Percentiles rank a stretch among this genome's conserved stretches.
These are phyloP conservation scores for Aquanectria penicillioides DNA, from an alignment of 2,329 filamentous ascomycete genomes.

Conservation along the genomic window DNA sequence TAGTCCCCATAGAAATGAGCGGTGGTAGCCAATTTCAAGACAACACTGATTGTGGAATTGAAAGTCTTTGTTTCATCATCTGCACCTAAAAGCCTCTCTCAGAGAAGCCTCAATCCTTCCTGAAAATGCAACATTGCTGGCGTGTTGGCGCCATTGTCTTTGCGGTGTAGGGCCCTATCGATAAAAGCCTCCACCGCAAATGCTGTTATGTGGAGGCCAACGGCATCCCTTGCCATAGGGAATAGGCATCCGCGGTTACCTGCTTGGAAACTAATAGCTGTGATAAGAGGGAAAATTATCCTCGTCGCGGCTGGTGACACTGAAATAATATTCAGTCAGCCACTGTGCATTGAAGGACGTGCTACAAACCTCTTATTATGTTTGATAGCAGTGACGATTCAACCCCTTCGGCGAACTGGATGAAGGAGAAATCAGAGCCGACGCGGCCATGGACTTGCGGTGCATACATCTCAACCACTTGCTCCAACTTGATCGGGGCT, in stretches of 20 bases:
- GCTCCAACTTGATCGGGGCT: neutral
- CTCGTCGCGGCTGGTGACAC: neutral
- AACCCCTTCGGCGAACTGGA: conserved; percentile 1
- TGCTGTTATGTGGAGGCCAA: conserved; percentile 4
- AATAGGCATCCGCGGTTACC: neutral
- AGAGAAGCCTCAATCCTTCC: conserved; percentile 14
- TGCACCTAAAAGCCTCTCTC: conserved; percentile 2
- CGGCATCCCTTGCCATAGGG: neutral
- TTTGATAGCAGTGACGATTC: neutral
- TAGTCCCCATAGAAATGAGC: conserved; percentile 12
- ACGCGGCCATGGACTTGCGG: neutral
- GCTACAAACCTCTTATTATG: conserved; percentile 9
- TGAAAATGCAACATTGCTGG: conserved; percentile 15
- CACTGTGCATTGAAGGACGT: neutral
- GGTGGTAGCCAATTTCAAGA: conserved; percentile 11
- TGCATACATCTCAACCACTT: conserved; percentile 4
- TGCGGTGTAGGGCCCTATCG: conserved; percentile 3
- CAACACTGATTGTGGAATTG: conserved; percentile 8
- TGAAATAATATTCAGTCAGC: neutral
- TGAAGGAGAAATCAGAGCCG: conserved; percentile 1
- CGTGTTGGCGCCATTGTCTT: neutral
- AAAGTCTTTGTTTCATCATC: conserved; percentile 7
- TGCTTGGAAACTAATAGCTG: conserved; percentile 11
- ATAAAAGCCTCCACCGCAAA: conserved; percentile 14
- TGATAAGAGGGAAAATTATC: conserved; percentile 14